phyloP scores from a whole-genome alignment of 345 rosid genomes.

The Erysimum cheiranthoides region DNA sequence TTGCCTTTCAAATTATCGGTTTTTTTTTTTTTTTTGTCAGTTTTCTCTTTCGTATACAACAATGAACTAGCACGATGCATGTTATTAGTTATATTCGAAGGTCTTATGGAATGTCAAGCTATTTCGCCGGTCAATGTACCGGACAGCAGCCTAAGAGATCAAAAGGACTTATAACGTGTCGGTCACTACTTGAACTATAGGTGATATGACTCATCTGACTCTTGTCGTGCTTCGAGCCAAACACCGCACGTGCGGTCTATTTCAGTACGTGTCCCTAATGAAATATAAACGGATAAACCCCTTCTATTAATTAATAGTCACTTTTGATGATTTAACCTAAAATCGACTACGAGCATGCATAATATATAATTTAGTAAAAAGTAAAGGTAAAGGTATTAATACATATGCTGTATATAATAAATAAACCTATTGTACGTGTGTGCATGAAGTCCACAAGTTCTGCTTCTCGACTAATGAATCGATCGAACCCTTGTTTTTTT shows the following conservation, averaged over 20 bases:
- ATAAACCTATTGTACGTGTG: constrained; percentile 38
- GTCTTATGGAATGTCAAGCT: neutral
- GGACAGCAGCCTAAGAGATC: constrained; percentile 18
- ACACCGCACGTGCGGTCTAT: constrained; percentile 27
- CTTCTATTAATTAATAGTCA: neutral
- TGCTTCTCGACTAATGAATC: constrained; percentile 33
- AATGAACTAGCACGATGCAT: neutral
- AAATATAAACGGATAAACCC: constrained; percentile 21
- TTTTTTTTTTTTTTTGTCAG: too few species aligned
- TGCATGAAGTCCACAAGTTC: constrained; percentile 37
- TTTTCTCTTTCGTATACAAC: neutral
- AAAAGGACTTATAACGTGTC: constrained; percentile 32
- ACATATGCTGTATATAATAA: neutral
- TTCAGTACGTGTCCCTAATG: constrained; percentile 26
- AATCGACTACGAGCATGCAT: constrained; percentile 16
- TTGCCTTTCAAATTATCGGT: neutral
- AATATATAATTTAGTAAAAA: neutral
- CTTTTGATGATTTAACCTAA: too few species aligned
- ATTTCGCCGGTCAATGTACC: constrained; percentile 14
- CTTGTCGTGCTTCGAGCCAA: constrained; percentile 39
- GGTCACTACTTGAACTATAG: constrained; percentile 4
- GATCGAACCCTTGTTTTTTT: neutral
- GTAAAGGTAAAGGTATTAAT: neutral
- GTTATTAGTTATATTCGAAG: neutral
- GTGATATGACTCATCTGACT: constrained; percentile 30